These are phyloP conservation scores for Didymella glomerata DNA, from an alignment of 2,329 filamentous ascomycete genomes.

Conservation along the genomic window DNA sequence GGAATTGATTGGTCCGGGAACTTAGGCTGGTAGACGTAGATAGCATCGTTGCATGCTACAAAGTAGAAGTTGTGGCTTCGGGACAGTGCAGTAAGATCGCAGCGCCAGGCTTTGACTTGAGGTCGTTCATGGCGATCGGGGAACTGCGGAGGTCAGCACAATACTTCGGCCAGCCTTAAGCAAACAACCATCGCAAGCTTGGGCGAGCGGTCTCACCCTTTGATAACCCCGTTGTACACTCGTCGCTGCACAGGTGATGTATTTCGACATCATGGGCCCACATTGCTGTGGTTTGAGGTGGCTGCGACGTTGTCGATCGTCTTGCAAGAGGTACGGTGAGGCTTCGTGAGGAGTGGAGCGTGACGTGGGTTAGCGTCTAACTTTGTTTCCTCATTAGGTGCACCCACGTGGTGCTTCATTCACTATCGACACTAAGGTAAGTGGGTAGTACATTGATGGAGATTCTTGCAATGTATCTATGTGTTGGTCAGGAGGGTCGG, in stretches of 20 bases:
- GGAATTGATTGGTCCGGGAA: conserved; percentile 55
- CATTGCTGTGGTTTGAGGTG: conserved; percentile 7
- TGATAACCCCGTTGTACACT: conserved; percentile 33
- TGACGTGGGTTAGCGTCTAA: conserved; percentile 21
- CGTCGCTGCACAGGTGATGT: conserved; percentile 37
- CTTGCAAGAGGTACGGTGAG: not conserved
- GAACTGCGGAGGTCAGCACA: conserved; percentile 23
- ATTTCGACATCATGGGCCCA: conserved; percentile 24
- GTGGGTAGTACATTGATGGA: not conserved
- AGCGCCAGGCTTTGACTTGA: conserved; percentile 50
- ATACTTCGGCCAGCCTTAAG: not conserved
- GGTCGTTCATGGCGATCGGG: conserved; percentile 23
- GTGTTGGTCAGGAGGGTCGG: too few relatives aligned
- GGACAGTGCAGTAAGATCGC: conserved; percentile 58
- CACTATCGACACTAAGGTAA: not conserved
- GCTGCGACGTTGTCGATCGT: not conserved
- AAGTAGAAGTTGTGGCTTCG: conserved; percentile 59
- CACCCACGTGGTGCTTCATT: not conserved
- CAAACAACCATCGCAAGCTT: not conserved
- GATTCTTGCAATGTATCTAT: not conserved
- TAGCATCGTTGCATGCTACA: conserved; percentile 52
- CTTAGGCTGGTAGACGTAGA: conserved; percentile 55
- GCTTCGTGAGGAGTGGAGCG: conserved; percentile 16
- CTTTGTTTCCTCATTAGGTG: conserved; percentile 6
- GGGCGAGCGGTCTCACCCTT: conserved; percentile 34